These are phyloP conservation scores for Bocquillonia castaneifolia DNA, from an alignment of 441 rosid genomes.

Conservation along the genomic window DNA sequence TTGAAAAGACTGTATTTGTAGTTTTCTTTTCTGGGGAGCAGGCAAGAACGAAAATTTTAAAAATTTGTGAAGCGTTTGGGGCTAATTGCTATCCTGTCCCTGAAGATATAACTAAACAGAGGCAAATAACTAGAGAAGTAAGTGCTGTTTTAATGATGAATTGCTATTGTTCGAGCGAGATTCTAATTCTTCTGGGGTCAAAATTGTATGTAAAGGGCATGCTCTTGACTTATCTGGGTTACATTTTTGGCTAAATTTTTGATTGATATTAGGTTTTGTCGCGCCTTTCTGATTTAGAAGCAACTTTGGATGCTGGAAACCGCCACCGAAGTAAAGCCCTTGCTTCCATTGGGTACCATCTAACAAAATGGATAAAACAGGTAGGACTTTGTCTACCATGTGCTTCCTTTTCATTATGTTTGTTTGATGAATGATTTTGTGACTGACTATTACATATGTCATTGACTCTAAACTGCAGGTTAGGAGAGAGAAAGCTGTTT, in stretches of 20 bases:
- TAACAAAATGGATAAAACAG: slow-evolving; percentile 78
- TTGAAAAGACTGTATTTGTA: slow-evolving; percentile 78
- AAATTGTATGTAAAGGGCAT: neutral
- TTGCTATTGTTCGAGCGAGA: neutral
- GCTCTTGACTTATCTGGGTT: neutral
- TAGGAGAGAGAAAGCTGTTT: slow-evolving; percentile 85
- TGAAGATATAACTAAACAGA: slow-evolving; percentile 75
- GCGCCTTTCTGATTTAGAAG: slow-evolving; percentile 90
- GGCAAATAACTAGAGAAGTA: slow-evolving; percentile 84
- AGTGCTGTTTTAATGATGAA: slow-evolving; percentile 23
- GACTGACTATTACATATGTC: neutral
- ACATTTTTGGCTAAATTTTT: slow-evolving; percentile 20
- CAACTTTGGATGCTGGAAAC: slow-evolving; percentile 85
- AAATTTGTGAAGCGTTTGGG: slow-evolving; percentile 93
- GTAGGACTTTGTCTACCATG: slow-evolving; percentile 35
- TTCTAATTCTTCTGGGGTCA: neutral
- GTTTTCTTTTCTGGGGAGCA: slow-evolving; percentile 97
- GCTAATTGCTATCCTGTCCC: slow-evolving; percentile 95
- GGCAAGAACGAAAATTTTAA: slow-evolving; percentile 76
- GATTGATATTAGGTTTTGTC: slow-evolving; percentile 61
- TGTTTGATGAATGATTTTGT: slow-evolving; percentile 12
- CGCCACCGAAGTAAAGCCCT: slow-evolving; percentile 80
- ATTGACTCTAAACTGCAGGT: slow-evolving; percentile 47
- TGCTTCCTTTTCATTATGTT: slow-evolving; percentile 8
- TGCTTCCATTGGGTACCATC: slow-evolving; percentile 59